Evolutionary conservation across 108 stramenopile genomes (phyloP).

Genomic region (Cylindrotheca closterium): DNA sequence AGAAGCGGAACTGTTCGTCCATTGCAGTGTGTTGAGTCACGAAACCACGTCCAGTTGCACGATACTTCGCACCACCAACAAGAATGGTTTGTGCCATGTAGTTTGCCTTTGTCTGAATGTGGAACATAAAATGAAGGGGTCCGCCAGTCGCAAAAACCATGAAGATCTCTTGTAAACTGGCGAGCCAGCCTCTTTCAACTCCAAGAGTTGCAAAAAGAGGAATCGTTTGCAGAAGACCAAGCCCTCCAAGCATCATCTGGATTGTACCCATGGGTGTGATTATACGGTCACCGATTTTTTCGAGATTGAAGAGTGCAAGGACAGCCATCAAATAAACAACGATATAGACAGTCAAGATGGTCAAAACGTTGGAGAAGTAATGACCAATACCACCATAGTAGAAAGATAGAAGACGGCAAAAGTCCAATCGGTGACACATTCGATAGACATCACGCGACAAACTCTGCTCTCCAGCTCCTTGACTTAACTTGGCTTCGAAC

Average conservation of each 20-base stretch:
- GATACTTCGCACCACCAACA: conserved; percentile 97
- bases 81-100: conserved; percentile 98
- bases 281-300: conserved; percentile 91
- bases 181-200: conserved; percentile 93
- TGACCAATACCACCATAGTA: conserved; percentile 99
- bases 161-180: conserved; percentile 83
- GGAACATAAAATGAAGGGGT: conserved; percentile 99
- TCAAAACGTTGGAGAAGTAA: conserved; percentile 94
- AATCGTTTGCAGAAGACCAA: conserved; percentile 95
- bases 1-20: conserved; percentile 96
- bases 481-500: conserved; percentile 98
- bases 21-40: conserved; percentile 95
- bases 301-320: conserved; percentile 87
- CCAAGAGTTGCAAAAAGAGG: conserved; percentile 95
- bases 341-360: conserved; percentile 90
- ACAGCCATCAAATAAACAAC: conserved; percentile 94
- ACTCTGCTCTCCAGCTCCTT: conserved; percentile 98
- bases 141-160: conserved; percentile 95
- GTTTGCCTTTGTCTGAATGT: conserved; percentile 97
- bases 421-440: conserved; percentile 93
- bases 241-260: conserved; percentile 92
- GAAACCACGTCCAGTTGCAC: conserved; percentile 98
- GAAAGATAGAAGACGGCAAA: conserved; percentile 94
- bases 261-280: conserved; percentile 95
- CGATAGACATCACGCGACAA: conserved; percentile 95